A percentile compares a stretch with the other conserved stretches of the same genome.
phyloP scores from a whole-genome alignment of 139 green algal species.

The Coelastrella sp. region DNA sequence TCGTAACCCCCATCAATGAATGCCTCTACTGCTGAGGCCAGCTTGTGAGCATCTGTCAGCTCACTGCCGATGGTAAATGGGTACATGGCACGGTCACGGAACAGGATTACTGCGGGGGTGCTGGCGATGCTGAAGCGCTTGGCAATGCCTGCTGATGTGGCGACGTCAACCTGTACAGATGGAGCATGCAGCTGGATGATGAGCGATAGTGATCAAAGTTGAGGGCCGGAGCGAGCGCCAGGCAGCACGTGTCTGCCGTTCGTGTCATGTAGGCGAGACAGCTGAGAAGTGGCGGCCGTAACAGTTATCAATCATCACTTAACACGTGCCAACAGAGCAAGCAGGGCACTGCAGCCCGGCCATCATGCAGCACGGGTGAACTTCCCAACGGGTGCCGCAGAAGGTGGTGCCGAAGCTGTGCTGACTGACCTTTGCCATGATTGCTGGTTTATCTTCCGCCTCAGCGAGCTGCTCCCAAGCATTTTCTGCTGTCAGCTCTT shows the following conservation, averaged over 20 bases:
- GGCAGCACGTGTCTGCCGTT: too few relatives aligned
- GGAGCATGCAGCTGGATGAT: too few relatives aligned
- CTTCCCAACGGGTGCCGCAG: too few relatives aligned
- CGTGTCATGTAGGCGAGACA: too few relatives aligned
- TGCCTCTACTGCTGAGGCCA: neutral
- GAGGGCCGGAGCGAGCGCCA: too few relatives aligned
- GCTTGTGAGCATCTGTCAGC: constrained; percentile 14
- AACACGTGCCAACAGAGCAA: too few relatives aligned
- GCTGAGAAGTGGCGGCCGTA: too few relatives aligned
- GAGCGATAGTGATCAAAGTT: too few relatives aligned
- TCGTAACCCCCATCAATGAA: constrained; percentile 26
- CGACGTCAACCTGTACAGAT: constrained; percentile 52
- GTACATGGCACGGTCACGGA: constrained; percentile 46
- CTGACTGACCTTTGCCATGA: constrained; percentile 42
- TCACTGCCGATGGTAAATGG: neutral
- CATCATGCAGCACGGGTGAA: too few relatives aligned
- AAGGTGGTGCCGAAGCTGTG: too few relatives aligned
- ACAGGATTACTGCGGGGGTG: constrained; percentile 44
- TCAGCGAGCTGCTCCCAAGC: constrained; percentile 43
- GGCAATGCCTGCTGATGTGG: constrained; percentile 14
- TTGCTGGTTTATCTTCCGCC: constrained; percentile 54
- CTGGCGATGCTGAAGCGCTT: constrained; percentile 10
- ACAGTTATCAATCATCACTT: too few relatives aligned
- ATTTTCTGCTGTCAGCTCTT: constrained; percentile 37
- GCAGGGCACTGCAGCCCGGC: too few relatives aligned